Evolutionary conservation across 257 asterid species (phyloP).

Genomic region (Salvia splendens): DNA sequence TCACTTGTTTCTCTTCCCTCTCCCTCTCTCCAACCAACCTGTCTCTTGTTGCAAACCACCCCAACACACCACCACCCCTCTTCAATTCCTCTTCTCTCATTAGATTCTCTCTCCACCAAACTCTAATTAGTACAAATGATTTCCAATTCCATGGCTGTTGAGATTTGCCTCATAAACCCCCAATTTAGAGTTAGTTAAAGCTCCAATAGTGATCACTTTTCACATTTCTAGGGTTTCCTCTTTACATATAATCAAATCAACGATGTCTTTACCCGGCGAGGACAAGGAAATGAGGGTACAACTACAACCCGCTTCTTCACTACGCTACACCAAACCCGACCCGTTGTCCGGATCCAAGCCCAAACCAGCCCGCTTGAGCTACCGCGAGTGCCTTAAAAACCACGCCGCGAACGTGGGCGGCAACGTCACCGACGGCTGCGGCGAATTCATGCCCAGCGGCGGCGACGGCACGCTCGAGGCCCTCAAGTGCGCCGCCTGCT

Average conservation of each 20-base stretch:
- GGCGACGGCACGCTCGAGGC: slow-evolving; percentile 80
- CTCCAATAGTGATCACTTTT: not conserved
- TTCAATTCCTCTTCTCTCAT: not conserved
- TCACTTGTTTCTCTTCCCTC: slow-evolving; percentile 43
- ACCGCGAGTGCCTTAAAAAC: slow-evolving; percentile 79
- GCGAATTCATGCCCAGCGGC: slow-evolving; percentile 91
- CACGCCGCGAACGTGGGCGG: slow-evolving; percentile 87
- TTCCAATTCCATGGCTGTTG: slow-evolving; percentile 21
- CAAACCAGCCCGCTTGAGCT: slow-evolving; percentile 36
- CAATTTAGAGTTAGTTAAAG: not conserved
- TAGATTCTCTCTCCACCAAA: no score
- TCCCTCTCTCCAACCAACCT: slow-evolving; percentile 63
- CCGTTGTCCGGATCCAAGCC: slow-evolving; percentile 53
- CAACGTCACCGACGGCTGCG: slow-evolving; percentile 88
- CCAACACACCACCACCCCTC: slow-evolving; percentile 42
- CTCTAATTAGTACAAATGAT: not conserved
- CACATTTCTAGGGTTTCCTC: slow-evolving; percentile 35
- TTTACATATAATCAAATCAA: not conserved
- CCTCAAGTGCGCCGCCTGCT: slow-evolving; percentile 83
- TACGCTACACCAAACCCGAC: slow-evolving; percentile 35
- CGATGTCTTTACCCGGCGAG: slow-evolving; percentile 54
- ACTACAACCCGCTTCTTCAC: slow-evolving; percentile 36
- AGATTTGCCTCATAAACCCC: slow-evolving; percentile 6
- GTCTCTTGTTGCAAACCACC: slow-evolving; percentile 88
- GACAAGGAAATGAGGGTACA: slow-evolving; percentile 48